Percentiles rank a stretch among this genome's conserved stretches.
These are phyloP conservation scores for Nicotiana tomentosiformis DNA, from an alignment of 257 asterid species.

Conservation along the genomic window DNA sequence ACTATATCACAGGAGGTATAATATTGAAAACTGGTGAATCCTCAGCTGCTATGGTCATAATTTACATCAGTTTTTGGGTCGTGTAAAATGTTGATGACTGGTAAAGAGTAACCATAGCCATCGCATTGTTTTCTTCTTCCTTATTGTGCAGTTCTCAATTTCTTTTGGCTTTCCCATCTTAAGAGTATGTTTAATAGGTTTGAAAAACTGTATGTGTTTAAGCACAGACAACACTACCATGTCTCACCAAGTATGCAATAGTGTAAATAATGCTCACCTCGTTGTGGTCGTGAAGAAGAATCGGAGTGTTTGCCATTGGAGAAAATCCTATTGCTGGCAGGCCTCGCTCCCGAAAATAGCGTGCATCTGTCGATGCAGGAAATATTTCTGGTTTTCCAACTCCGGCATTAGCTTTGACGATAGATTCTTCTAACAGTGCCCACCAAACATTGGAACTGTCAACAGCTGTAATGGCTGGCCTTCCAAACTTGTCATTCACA, in stretches of 20 bases:
- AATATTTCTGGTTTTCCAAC: slow-evolving; percentile 80
- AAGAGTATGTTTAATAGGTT: not conserved
- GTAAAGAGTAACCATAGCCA: not conserved
- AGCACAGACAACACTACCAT: not conserved
- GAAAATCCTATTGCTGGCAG: slow-evolving; percentile 94
- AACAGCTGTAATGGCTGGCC: slow-evolving; percentile 51
- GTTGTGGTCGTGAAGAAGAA: slow-evolving; percentile 92
- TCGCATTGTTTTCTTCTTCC: not conserved
- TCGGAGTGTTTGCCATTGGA: slow-evolving; percentile 96
- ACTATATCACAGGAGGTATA: not conserved
- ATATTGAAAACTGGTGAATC: not conserved
- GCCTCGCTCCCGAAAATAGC: slow-evolving; percentile 67
- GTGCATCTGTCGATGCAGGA: slow-evolving; percentile 94
- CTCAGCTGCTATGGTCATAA: not conserved
- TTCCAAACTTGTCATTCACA: slow-evolving; percentile 53
- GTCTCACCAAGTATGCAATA: not conserved
- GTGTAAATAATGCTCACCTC: slow-evolving; percentile 46
- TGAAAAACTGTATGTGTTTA: not conserved
- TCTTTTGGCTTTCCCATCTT: not conserved
- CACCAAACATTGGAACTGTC: slow-evolving; percentile 93
- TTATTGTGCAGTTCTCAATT: not conserved
- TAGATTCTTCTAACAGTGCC: slow-evolving; percentile 62
- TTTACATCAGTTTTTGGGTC: not conserved
- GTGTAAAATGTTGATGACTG: not conserved
- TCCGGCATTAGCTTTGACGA: slow-evolving; percentile 57